A percentile compares a stretch with the other conserved stretches of the same genome.
Conservation (phyloP, 2,329 filamentous ascomycete species). For the Periglandula ipomoeae region DNA sequence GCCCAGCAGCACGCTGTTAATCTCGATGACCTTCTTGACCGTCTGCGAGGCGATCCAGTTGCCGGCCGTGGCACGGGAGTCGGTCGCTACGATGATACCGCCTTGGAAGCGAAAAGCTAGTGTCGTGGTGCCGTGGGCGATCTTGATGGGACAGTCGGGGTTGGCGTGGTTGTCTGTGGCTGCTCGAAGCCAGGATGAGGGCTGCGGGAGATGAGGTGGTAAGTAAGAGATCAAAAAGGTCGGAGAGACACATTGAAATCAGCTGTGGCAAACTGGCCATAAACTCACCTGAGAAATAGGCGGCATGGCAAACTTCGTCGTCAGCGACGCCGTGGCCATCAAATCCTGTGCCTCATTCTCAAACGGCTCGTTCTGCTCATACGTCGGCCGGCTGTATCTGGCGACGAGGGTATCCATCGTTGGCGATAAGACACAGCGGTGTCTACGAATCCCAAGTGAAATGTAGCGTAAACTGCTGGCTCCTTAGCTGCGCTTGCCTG, state of each 20-base stretch:
- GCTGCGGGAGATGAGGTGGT: conserved; percentile 37
- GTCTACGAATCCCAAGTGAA: background rate
- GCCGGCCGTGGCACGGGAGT: conserved; percentile 92
- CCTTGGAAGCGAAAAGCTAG: conserved; percentile 97
- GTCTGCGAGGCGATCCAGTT: conserved; percentile 99
- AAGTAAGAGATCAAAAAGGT: background rate
- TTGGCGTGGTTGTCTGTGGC: conserved; percentile 97
- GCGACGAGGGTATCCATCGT: conserved; percentile 88
- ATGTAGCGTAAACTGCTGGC: no score
- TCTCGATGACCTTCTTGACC: conserved; percentile 99
- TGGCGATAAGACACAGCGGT: background rate
- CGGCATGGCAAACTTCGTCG: conserved; percentile 90
- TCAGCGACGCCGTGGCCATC: conserved; percentile 64
- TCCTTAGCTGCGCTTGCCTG: background rate
- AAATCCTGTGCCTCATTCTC: conserved; percentile 64
- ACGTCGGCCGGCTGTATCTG: conserved; percentile 75
- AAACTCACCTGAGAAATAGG: conserved; percentile 69
- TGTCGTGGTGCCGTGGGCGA: conserved; percentile 96
- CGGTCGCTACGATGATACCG: conserved; percentile 95
- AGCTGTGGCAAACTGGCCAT: no score
- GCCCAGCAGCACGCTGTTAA: conserved; percentile 86
- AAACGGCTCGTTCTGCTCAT: conserved; percentile 62
- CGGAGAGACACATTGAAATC: no score
- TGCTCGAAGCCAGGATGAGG: conserved; percentile 88
- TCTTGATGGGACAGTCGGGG: conserved; percentile 96